Base-by-base conservation (phyloP, 164 flowering plant species). In the Berberis thunbergii region DNA sequence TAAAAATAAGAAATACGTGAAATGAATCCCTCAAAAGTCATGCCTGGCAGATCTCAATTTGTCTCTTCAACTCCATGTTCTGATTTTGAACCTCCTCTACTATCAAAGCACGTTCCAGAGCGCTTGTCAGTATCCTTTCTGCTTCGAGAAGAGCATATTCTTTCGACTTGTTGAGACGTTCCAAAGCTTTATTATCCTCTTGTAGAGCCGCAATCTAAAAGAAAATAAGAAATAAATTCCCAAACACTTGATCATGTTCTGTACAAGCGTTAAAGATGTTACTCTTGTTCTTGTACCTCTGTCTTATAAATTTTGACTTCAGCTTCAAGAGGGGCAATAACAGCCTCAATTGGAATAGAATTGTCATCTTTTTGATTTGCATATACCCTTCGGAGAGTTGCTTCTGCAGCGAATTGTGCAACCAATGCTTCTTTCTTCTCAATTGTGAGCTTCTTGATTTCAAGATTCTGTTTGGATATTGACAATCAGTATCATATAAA, bases 21-120 rank as follows among this genome's bases (percentile, higher is more conserved):
- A 13, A 49, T 11, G n/a, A 41, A 49, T 50, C 46, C 6, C 49
- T 6, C 1, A 8, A n/a, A 41, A 59, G 38, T 39, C 67, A 42
- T 76, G 61, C 97, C 90, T 81, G 94, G 75, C 84, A 88, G 41
- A 88, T 88, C 80, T 90, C 97, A 59, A 88, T 83, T 77, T 88
- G 96, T 73, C 92, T 79, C 78, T 76, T 85, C 69, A 93, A 73
- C 71, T 88, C 97, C 43, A 77, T 76, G 72, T 90, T 93, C 5
- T 89, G 86, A 70, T 93, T 93, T 61, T 90, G 97, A 77, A 90
- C 83, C 69, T 88, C 97, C 75, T 93, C 98, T 26, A 93, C 98
- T 26, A 93, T 84, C 48, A 93, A 64, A 63, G 91, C 98, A 64
- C 98, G 77, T 66, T 93, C 98, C 53, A 93, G 62, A 55, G 98